Conservation (phyloP, 306 rosid species). For the Ammopiptanthus mongolicus region DNA sequence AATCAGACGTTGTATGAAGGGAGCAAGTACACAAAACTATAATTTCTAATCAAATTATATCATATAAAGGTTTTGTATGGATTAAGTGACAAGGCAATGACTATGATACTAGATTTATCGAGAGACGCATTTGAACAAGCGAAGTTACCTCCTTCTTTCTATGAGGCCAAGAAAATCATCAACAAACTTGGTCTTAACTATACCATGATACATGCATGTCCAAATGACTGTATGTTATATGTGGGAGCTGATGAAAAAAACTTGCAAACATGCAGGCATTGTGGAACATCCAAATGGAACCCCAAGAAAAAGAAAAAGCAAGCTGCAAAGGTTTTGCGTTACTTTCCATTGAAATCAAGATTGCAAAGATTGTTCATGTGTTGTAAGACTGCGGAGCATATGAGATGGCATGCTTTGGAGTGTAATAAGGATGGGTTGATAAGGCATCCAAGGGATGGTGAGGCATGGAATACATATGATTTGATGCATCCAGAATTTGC, state of each 20-base stretch:
- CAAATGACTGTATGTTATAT: too few species aligned
- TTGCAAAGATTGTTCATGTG: not conserved
- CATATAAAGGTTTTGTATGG: not conserved
- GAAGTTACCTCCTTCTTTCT: too few species aligned
- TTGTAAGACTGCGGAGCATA: too few species aligned
- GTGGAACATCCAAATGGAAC: not conserved
- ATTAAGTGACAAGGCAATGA: not conserved
- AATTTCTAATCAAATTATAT: not conserved
- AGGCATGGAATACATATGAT: too few species aligned
- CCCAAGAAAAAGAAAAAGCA: not conserved
- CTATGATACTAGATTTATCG: not conserved
- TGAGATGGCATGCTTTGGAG: too few species aligned
- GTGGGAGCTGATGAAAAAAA: too few species aligned
- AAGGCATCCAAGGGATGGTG: too few species aligned
- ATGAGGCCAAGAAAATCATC: too few species aligned
- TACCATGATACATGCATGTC: too few species aligned
- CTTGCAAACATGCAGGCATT: not conserved
- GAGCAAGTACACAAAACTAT: not conserved
- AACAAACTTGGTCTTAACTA: too few species aligned
- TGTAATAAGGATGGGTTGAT: too few species aligned
- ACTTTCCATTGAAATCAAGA: not conserved
- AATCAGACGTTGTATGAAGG: not conserved
- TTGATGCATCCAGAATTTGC: too few species aligned
- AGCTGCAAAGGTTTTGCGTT: not conserved
- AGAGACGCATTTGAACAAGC: not conserved